Base-by-base conservation (phyloP, 345 rosid genomes). In the Euphorbia tirucalli region DNA sequence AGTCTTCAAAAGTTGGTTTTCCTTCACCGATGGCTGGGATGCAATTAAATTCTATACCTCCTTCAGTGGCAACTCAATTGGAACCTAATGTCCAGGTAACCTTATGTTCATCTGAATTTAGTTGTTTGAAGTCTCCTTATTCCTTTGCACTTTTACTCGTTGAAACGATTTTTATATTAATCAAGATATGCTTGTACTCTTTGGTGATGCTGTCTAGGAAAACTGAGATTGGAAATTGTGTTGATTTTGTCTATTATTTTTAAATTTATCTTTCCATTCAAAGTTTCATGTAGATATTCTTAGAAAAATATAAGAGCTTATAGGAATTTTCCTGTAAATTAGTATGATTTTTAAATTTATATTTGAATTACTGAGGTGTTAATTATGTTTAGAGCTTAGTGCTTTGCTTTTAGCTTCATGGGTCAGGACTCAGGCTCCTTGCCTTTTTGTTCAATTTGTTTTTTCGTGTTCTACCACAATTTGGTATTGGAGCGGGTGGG, bases 71-170 rank as follows among this genome's bases (percentile, higher is more conserved):
- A n/a, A n/a, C n/a, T 44, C 89, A 82, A 75, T 48, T 74, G 63
- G 93, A 86, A 35, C 65, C 89, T 65, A 85, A 73, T 66, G 65
- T 79, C 66, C 79, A 73, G 82, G 97, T 95, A 87, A 81, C 79
- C 63, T 27, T 46, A 11, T 37, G 15, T 55, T 61, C 7, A 27
- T 61, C 18, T 46, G 64, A 44, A 21, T 65, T 27, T 44, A 65
- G 71, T 44, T 57, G 10, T 56, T 65, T 22, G 44, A 35, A 60
- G 21, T 32, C 39, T 65, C 32, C 21, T 61, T 61, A n/a, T 73
- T 43, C 44, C 16, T 44, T 39, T 48, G 2, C 25, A 9, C 27
- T 58, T 14, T 18, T 61, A 7, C 0, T 58, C 15, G 32, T 43
- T n/a, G n/a, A n/a, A 19, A 18, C 43, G 18, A 27, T 19, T n/a